phyloP scores from a whole-genome alignment of 2,329 filamentous ascomycete species.

The Leptographium lundbergii region DNA sequence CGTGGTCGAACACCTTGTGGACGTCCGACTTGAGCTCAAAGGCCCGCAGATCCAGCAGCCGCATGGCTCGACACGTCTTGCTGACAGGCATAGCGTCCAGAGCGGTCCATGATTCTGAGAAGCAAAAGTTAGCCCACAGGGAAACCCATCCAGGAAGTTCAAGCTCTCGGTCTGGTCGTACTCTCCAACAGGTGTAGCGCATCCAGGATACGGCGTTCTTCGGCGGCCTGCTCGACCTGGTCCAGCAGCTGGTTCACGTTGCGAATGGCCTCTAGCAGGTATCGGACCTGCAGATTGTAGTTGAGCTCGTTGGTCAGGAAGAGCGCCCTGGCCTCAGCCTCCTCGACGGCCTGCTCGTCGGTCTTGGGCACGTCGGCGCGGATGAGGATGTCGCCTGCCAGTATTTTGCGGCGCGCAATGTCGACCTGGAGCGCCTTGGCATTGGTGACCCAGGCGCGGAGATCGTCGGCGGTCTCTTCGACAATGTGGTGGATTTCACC shows the following conservation, averaged over 20 bases:
- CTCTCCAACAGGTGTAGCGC: slow-evolving; percentile 44
- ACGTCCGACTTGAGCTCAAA: slow-evolving; percentile 55
- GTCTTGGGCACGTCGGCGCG: slow-evolving; percentile 54
- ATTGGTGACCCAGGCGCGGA: slow-evolving; percentile 76
- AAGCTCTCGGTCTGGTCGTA: slow-evolving; percentile 19
- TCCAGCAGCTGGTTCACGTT: slow-evolving; percentile 48
- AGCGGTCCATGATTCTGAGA: slow-evolving; percentile 40
- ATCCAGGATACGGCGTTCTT: slow-evolving; percentile 43
- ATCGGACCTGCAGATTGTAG: slow-evolving; percentile 44
- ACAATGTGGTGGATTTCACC: slow-evolving; percentile 65
- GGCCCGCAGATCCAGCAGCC: slow-evolving; percentile 51
- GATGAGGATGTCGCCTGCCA: slow-evolving; percentile 69
- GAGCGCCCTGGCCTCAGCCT: slow-evolving; percentile 40
- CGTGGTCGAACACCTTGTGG: slow-evolving; percentile 49
- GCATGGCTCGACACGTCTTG: slow-evolving; percentile 48
- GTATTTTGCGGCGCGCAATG: slow-evolving; percentile 65
- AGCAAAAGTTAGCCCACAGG: neutral
- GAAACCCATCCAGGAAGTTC: neutral
- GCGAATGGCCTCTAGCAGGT: slow-evolving; percentile 37
- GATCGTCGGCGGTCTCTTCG: slow-evolving; percentile 62
- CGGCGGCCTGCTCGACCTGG: slow-evolving; percentile 44
- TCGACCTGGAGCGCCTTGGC: slow-evolving; percentile 77
- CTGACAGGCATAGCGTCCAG: slow-evolving; percentile 48
- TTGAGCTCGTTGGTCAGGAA: slow-evolving; percentile 45
- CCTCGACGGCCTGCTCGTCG: slow-evolving; percentile 37